These are phyloP conservation scores for Luvunga scandens DNA, from an alignment of 345 rosid species.

Conservation along the genomic window DNA sequence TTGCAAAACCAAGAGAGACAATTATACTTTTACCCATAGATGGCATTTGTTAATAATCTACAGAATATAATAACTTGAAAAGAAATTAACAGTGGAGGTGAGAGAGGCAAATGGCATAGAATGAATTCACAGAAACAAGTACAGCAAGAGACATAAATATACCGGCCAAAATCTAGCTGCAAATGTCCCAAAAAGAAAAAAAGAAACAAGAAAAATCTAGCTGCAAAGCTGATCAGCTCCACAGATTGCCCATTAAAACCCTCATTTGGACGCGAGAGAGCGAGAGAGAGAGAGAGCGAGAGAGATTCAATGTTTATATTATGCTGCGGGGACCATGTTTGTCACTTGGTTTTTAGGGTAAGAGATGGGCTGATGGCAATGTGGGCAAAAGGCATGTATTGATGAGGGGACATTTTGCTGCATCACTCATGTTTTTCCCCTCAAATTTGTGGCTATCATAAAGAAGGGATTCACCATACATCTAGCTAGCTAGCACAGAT, in stretches of 20 bases:
- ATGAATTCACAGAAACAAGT: slow-evolving; percentile 9
- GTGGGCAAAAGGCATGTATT: slow-evolving; percentile 5
- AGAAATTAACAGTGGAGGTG: neutral
- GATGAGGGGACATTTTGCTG: slow-evolving; percentile 1
- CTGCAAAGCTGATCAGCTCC: slow-evolving; percentile 1
- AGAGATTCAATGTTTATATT: neutral
- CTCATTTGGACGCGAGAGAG: neutral
- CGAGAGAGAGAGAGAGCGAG: neutral
- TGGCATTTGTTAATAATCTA: neutral
- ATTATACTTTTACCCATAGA: neutral
- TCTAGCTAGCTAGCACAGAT: neutral
- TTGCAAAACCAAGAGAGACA: too few relatives aligned
- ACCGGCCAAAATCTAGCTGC: too few relatives aligned
- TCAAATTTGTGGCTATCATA: neutral
- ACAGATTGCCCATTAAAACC: neutral
- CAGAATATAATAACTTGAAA: neutral
- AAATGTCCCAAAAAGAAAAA: too few relatives aligned
- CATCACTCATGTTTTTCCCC: neutral
- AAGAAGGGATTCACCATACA: slow-evolving; percentile 4
- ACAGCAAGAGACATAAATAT: slow-evolving; percentile 15
- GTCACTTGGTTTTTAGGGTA: slow-evolving; percentile 13
- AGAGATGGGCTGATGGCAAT: slow-evolving; percentile 1
- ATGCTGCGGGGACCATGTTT: slow-evolving; percentile 4
- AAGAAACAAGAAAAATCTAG: neutral
- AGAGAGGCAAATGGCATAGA: neutral